These are phyloP conservation scores for Knufia petricola DNA, from an alignment of 2,329 filamentous ascomycete genomes.

Conservation along the genomic window DNA sequence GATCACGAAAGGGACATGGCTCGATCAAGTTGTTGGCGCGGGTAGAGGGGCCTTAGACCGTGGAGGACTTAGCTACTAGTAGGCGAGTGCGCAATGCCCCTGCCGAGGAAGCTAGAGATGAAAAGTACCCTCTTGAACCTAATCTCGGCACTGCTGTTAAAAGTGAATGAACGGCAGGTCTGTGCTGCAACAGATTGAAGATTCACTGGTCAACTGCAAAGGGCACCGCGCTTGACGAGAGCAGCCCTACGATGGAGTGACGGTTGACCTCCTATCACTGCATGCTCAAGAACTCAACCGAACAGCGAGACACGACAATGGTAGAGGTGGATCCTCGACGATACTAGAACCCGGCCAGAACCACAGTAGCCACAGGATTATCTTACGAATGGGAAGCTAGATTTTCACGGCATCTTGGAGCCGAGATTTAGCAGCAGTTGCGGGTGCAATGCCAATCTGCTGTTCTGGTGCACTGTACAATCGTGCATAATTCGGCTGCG, in stretches of 20 bases:
- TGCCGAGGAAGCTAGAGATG: background rate
- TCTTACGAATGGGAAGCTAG: background rate
- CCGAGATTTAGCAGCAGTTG: background rate
- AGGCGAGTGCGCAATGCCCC: conserved; percentile 5
- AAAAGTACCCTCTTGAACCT: background rate
- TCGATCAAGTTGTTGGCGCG: background rate
- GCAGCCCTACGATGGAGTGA: background rate
- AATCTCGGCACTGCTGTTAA: background rate
- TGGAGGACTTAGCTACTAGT: background rate
- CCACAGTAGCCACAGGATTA: background rate
- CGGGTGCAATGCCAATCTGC: background rate
- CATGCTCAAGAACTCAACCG: background rate
- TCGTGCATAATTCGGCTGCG: no score
- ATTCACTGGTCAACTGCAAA: background rate
- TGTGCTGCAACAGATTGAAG: background rate
- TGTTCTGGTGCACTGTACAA: no score
- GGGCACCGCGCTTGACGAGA: background rate
- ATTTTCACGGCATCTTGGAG: background rate
- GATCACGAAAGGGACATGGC: background rate
- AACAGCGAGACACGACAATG: background rate
- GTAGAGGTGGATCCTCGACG: background rate
- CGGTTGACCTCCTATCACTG: background rate
- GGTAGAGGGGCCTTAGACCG: conserved; percentile 5
- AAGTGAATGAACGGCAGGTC: background rate
- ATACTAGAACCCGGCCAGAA: background rate